phyloP scores from a whole-genome alignment of 768 basidiomycete genomes.

The Lactarius quietus region DNA sequence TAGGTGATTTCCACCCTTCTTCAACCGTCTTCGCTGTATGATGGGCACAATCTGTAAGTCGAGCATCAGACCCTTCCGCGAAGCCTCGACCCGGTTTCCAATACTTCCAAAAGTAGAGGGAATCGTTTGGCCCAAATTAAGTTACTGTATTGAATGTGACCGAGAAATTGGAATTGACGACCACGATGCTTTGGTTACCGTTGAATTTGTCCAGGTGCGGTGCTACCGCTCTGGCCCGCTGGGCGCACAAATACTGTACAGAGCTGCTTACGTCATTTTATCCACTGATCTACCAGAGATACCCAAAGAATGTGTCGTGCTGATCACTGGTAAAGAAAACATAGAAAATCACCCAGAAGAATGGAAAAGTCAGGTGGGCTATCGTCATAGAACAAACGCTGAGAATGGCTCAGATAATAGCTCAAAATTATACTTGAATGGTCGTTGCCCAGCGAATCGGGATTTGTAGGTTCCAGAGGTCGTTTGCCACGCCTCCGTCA shows the following conservation, averaged over 20 bases:
- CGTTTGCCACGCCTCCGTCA: not conserved
- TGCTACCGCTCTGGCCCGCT: not conserved
- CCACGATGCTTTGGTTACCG: too few species aligned
- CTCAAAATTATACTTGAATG: not conserved
- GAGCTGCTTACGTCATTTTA: not conserved
- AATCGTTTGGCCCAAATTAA: too few species aligned
- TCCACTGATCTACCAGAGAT: not conserved
- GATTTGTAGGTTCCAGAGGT: constrained; percentile 15
- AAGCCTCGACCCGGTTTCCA: too few species aligned
- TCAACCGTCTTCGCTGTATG: not conserved
- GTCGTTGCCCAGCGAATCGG: constrained; percentile 7
- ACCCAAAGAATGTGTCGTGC: not conserved
- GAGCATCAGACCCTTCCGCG: not conserved
- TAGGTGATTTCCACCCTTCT: not conserved
- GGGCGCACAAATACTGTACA: not conserved
- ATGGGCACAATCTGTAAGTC: not conserved
- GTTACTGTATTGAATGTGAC: too few species aligned
- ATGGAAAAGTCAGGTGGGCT: not conserved
- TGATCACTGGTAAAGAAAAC: not conserved
- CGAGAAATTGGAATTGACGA: too few species aligned
- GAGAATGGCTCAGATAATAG: not conserved
- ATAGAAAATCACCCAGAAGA: not conserved
- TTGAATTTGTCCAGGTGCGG: too few species aligned
- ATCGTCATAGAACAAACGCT: not conserved
- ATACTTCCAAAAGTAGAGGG: too few species aligned